Base-by-base conservation (phyloP, 768 basidiomycete species). In the Dacryopinax spathularia region DNA sequence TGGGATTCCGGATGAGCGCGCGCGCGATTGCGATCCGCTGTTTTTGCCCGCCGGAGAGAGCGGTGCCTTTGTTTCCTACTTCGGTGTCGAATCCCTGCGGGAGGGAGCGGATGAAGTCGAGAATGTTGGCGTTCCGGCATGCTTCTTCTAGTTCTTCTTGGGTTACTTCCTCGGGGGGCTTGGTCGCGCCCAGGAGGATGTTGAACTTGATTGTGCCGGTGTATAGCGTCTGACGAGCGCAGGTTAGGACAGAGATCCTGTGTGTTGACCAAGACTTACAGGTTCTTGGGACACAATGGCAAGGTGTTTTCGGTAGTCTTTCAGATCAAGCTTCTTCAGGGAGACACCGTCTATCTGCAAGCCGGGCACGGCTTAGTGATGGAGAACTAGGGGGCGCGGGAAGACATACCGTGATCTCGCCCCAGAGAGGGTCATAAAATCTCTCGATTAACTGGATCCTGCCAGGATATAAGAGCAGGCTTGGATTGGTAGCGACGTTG, bases 1-100 rank as follows among this genome's bases (percentile, higher is more conserved):
- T 68, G 5, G 69, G 70, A 39, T 70, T 68, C 10, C 76, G 73
- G 37, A 79, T 77, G 2, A 78, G 66, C 1, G 77, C 78, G 13
- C 78, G 70, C 1, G 78, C 78, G 66, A 79, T 77, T 37, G 77
- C 76, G 62, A 78, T 74, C 64, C 75, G 75, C 67, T 76, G 87
- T 74, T 89, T 89, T 73, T 92, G 91, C 62, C 91, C 91, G 69
- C 91, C 91, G 41, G 88, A 90, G 3, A 94, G 79, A 69, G 91
- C 89, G 1, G 88, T 87, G 7, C 91, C 91, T 74, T 93, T 94
- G 60, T 89, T 89, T 65, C 91, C 91, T 44, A 92, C 91, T 70
- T 91, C 82, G 3, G 71, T 72, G 33, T 70, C 65, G 67, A 67
- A 69, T 0, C 65, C 67, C 41, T 72, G 68, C 0, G 71, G 67